phyloP scores from a whole-genome alignment of 805 yeast genomes.

The Lipomyces yamadae region DNA sequence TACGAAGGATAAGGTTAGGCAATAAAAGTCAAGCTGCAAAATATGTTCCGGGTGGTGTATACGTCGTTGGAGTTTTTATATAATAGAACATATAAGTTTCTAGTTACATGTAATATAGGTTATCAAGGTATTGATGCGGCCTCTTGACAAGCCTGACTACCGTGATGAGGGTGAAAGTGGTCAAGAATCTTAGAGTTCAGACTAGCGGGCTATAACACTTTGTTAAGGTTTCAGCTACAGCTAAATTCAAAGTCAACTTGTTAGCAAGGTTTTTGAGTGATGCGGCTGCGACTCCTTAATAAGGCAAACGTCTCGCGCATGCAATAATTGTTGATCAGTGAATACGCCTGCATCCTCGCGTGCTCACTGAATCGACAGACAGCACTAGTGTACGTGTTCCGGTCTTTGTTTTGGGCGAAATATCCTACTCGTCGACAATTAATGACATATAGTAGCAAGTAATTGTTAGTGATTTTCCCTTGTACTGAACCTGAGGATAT shows the following conservation, averaged over 20 bases:
- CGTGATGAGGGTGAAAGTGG: too few species aligned
- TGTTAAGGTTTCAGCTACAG: too few species aligned
- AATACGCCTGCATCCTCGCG: background rate
- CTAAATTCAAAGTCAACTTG: too few species aligned
- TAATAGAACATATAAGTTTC: too few species aligned
- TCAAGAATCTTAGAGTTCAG: too few species aligned
- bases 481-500: background rate
- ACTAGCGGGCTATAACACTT: too few species aligned
- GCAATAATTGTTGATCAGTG: background rate
- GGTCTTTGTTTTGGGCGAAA: background rate
- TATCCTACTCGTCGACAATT: background rate
- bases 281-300: background rate
- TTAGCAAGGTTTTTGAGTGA: background rate
- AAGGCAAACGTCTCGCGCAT: background rate
- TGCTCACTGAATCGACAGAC: background rate
- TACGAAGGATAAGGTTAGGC: slow-evolving; percentile 13
- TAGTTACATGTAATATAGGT: too few species aligned
- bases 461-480: too few species aligned
- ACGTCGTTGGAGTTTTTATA: too few species aligned
- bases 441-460: background rate
- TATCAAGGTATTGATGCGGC: too few species aligned
- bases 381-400: background rate
- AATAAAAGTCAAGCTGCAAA: background rate
- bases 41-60: background rate
- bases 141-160: too few species aligned